Conservation (phyloP, 345 rosid genomes). For the Boechera retrofracta region DNA sequence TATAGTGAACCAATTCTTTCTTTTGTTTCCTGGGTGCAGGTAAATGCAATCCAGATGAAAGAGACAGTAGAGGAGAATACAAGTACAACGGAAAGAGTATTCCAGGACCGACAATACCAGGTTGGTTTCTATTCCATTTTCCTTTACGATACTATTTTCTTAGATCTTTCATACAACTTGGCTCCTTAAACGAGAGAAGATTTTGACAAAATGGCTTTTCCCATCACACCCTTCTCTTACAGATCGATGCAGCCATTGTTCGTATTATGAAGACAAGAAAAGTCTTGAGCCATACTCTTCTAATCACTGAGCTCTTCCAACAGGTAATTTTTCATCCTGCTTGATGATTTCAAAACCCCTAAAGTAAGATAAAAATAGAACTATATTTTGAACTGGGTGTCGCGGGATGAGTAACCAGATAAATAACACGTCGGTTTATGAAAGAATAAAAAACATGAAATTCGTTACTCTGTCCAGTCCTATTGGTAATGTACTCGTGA, state of each 20-base stretch:
- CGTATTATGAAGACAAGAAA: constrained; percentile 99
- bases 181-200: constrained; percentile 4
- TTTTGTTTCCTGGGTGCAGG: constrained; percentile 56
- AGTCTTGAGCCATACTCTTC: constrained; percentile 94
- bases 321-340: constrained; percentile 63
- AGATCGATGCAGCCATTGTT: constrained; percentile 99
- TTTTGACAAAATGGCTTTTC: constrained; percentile 4
- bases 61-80: constrained; percentile 99
- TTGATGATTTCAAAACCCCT: background rate
- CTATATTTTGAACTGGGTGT: background rate
- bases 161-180: background rate
- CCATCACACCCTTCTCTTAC: constrained; percentile 23
- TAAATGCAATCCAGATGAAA: constrained; percentile 99
- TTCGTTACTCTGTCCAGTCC: background rate
- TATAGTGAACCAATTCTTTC: constrained; percentile 9
- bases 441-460: background rate
- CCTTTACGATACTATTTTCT: background rate
- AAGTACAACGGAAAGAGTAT: constrained; percentile 96
- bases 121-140: constrained; percentile 44
- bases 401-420: background rate
- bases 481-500: background rate
- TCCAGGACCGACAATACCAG: constrained; percentile 99
- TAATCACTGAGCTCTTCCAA: constrained; percentile 99
- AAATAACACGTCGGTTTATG: background rate
- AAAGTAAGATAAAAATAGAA: background rate